phyloP scores from a whole-genome alignment of 495 filamentous ascomycete species.

The Penicillium canariense region DNA sequence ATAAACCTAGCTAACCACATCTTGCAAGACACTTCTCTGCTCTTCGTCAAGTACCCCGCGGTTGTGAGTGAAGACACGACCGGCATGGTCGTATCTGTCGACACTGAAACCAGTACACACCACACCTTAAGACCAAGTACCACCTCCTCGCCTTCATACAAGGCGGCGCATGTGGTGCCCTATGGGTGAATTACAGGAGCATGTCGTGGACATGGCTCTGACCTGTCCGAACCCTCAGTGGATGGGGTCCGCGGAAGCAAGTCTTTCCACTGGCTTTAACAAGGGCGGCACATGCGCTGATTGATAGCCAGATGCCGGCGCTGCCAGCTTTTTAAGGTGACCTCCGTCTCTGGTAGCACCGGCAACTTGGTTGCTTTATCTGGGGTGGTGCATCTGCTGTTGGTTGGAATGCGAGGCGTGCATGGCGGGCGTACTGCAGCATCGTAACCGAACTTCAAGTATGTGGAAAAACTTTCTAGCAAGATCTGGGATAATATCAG shows the following conservation, averaged over 20 bases:
- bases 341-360: not conserved
- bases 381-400: conserved; percentile 61
- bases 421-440: not conserved
- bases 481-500: not conserved
- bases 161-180: not conserved
- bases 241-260: not conserved
- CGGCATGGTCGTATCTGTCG: conserved; percentile 51
- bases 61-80: conserved; percentile 55
- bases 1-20: conserved; percentile 11
- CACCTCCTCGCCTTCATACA: conserved; percentile 24
- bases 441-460: not conserved
- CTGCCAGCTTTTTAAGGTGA: not conserved
- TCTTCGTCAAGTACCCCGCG: conserved; percentile 39
- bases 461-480: not conserved
- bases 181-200: not conserved
- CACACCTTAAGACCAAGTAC: conserved; percentile 41
- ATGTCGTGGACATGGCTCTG: not conserved
- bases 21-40: conserved; percentile 3
- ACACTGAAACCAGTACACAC: conserved; percentile 32
- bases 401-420: conserved; percentile 45
- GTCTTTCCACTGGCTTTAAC: not conserved
- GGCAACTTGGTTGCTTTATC: conserved; percentile 33
- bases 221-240: not conserved
- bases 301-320: not conserved
- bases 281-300: not conserved